phyloP scores from a whole-genome alignment of 1,284 basidiomycete genomes.

The Phylloporus sp. region DNA sequence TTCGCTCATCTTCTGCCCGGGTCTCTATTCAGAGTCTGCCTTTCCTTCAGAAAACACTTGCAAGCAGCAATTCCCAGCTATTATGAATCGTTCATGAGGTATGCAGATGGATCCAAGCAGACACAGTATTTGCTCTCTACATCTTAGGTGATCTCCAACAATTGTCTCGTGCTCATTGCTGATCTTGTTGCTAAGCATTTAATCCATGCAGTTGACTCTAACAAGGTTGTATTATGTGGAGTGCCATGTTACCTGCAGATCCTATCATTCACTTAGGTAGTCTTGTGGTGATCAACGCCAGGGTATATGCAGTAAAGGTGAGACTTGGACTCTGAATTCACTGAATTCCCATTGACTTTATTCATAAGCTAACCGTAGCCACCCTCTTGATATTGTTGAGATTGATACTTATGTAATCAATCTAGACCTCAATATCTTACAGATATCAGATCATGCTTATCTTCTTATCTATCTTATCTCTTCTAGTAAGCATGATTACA shows the following conservation, averaged over 20 bases:
- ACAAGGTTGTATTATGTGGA: conserved; percentile 56
- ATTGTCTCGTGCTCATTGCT: conserved; percentile 70
- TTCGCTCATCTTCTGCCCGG: no score
- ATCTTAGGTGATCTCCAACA: conserved; percentile 74
- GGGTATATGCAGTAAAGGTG: conserved; percentile 86
- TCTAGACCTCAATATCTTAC: no score
- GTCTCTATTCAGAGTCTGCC: conserved; percentile 68
- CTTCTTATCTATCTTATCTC: no score
- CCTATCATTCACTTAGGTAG: conserved; percentile 55
- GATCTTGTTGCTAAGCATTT: conserved; percentile 65
- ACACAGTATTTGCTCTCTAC: not conserved
- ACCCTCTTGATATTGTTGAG: conserved; percentile 91
- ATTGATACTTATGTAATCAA: no score
- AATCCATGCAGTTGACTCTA: conserved; percentile 72
- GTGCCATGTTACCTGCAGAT: conserved; percentile 2
- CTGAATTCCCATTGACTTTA: not conserved
- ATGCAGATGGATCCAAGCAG: conserved; percentile 1
- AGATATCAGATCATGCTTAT: no score
- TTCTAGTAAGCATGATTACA: no score
- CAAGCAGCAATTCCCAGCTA: conserved; percentile 65
- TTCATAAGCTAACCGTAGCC: conserved; percentile 70
- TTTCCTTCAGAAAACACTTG: conserved; percentile 65
- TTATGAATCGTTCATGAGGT: conserved; percentile 71
- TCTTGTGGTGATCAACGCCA: conserved; percentile 69
- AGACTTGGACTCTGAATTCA: not conserved